phyloP scores from a whole-genome alignment of 176 grass and related monocot species.

The Chloris gayana region DNA sequence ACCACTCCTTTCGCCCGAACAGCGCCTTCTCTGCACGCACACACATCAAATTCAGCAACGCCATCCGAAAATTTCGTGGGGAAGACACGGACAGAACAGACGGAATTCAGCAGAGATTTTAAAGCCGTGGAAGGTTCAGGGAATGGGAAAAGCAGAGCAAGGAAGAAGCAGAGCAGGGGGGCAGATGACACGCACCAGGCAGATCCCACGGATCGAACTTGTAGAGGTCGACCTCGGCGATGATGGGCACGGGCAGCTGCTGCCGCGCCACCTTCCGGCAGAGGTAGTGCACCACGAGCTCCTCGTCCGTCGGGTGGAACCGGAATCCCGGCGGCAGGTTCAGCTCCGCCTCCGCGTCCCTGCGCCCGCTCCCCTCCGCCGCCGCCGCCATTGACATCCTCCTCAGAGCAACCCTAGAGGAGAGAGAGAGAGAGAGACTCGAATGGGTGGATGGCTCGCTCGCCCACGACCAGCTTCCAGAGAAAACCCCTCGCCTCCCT shows the following conservation, averaged over 20 bases:
- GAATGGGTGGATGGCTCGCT: neutral
- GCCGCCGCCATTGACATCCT: conserved; percentile 22
- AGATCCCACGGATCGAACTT: conserved; percentile 91
- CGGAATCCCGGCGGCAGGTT: conserved; percentile 93
- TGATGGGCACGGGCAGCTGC: conserved; percentile 68
- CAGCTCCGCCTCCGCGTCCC: conserved; percentile 77
- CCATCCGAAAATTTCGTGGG: neutral
- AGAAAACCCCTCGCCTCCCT: neutral
- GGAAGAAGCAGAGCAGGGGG: neutral
- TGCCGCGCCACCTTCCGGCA: conserved; percentile 62
- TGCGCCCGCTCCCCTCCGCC: conserved; percentile 35
- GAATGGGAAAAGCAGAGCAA: neutral
- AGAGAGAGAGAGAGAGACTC: neutral
- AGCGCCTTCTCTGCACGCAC: conserved; percentile 62
- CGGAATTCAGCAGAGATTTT: neutral
- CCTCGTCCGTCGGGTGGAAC: conserved; percentile 96
- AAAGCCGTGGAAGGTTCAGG: neutral
- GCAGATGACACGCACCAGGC: conserved; percentile 36
- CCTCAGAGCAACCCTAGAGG: neutral
- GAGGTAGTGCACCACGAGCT: conserved; percentile 80
- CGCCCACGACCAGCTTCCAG: conserved; percentile 7
- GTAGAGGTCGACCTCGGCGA: conserved; percentile 94
- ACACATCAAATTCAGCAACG: neutral
- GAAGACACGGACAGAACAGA: neutral
- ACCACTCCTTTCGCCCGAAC: conserved; percentile 79